Conservation (phyloP, 192 early-diverging fungal genomes). For the Mortierella claussenii region DNA sequence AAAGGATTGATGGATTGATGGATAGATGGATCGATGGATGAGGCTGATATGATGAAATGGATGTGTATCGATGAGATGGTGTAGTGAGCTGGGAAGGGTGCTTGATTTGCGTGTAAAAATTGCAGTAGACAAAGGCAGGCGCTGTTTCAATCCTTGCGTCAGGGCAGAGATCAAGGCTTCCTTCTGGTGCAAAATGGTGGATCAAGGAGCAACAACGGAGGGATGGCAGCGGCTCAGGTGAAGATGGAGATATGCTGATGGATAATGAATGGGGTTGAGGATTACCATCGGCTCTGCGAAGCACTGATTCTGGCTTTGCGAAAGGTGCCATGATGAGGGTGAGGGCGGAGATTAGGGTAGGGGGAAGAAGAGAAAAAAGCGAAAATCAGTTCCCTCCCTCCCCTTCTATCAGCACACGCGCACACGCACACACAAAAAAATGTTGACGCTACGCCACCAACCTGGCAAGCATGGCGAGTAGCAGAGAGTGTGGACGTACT, state of each 20-base stretch:
- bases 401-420: not conserved
- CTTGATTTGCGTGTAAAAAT: no score
- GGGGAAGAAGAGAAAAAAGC: constrained; percentile 19
- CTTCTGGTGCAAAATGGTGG: no score
- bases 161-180: no score
- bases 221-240: no score
- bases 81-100: no score
- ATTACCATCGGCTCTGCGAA: constrained; percentile 57
- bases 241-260: no score
- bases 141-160: not conserved
- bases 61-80: not conserved
- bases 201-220: no score
- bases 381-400: not conserved
- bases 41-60: constrained; percentile 2
- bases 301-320: constrained; percentile 55
- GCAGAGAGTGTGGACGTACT: no score
- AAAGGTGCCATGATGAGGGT: constrained; percentile 49
- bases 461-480: not conserved
- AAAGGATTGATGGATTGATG: constrained; percentile 20
- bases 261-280: not conserved
- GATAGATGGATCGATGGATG: constrained; percentile 24
- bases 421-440: not conserved
- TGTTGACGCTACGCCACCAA: not conserved
- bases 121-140: no score
- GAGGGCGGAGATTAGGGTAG: constrained; percentile 20